Percentiles rank a stretch among this genome's conserved stretches.
Conservation (phyloP, 768 basidiomycete species). For the Psilocybe tampanensis region DNA sequence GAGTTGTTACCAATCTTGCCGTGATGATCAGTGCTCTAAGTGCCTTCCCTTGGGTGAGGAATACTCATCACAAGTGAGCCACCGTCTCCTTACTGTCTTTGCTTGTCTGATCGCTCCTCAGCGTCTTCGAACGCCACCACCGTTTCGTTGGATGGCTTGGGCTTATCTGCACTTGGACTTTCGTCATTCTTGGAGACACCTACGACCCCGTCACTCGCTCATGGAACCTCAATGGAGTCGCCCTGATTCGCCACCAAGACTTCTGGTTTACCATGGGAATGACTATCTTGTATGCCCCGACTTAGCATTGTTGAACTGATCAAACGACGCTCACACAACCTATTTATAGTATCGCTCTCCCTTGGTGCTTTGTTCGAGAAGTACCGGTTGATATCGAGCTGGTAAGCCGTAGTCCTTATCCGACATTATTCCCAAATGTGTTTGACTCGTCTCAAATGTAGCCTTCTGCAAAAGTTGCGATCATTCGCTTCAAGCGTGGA, state of each 20-base stretch:
- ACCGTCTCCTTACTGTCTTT: constrained; percentile 3
- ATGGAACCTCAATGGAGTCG: constrained; percentile 58
- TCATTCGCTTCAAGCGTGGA: constrained; percentile 78
- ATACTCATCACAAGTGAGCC: constrained; percentile 77
- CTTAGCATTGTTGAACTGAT: not conserved
- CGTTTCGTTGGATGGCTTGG: constrained; percentile 78
- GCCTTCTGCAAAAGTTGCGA: constrained; percentile 80
- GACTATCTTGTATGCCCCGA: constrained; percentile 62
- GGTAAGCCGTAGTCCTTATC: constrained; percentile 41
- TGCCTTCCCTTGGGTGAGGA: constrained; percentile 80
- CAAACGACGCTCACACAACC: constrained; percentile 11
- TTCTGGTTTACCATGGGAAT: constrained; percentile 79
- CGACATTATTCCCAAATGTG: constrained; percentile 14
- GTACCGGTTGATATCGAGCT: constrained; percentile 77
- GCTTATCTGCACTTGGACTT: constrained; percentile 58
- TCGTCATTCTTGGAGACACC: constrained; percentile 67
- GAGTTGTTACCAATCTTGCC: constrained; percentile 57
- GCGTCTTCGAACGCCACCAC: constrained; percentile 80
- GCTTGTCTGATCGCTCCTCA: constrained; percentile 24
- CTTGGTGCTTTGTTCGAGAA: constrained; percentile 77
- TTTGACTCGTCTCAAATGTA: constrained; percentile 26
- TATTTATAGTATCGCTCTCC: constrained; percentile 59
- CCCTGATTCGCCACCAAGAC: constrained; percentile 67
- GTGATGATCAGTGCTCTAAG: constrained; percentile 62
- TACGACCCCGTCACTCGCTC: constrained; percentile 55